phyloP scores from a whole-genome alignment of 768 basidiomycete genomes.

The Hebeloma cylindrosporum region DNA sequence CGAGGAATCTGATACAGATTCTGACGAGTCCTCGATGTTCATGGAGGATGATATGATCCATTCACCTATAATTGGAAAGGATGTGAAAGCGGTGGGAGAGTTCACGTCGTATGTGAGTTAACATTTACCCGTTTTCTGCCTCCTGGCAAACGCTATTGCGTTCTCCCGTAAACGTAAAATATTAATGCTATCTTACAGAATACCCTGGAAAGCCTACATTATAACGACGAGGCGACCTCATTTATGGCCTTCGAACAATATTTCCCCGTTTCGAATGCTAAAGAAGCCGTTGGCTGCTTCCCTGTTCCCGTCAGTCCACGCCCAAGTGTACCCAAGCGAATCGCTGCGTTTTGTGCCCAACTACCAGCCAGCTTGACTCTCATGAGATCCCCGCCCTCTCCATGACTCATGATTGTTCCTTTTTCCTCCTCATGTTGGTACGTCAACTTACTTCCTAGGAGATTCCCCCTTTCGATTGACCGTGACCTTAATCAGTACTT shows the following conservation, averaged over 20 bases:
- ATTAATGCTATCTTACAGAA: conserved; percentile 6
- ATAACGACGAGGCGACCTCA: conserved; percentile 18
- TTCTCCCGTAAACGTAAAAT: conserved; percentile 8
- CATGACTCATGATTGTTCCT: conserved; percentile 6
- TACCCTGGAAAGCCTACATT: conserved; percentile 15
- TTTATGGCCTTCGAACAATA: conserved; percentile 23
- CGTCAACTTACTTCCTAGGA: conserved; percentile 16
- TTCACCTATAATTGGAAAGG: conserved; percentile 14
- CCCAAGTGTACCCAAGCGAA: conserved; percentile 18
- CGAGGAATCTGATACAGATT: conserved; percentile 29
- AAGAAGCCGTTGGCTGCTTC: conserved; percentile 29
- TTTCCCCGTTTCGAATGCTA: conserved; percentile 21
- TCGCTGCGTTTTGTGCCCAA: conserved; percentile 27
- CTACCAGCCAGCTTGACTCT: conserved; percentile 22
- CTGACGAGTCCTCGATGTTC: conserved; percentile 28
- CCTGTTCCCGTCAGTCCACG: conserved; percentile 22
- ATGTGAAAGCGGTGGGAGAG: conserved; percentile 14
- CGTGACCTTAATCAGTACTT: conserved; percentile 1
- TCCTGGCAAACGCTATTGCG: conserved; percentile 2
- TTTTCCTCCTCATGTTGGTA: conserved; percentile 15
- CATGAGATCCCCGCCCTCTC: conserved; percentile 15
- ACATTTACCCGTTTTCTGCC: conserved; percentile 5
- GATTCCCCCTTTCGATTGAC: conserved; percentile 10
- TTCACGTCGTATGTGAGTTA: conserved; percentile 19
- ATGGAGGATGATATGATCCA: conserved; percentile 16